Conservation (phyloP, 1,284 basidiomycete genomes). For the Cutaneotrichosporon sp. region DNA sequence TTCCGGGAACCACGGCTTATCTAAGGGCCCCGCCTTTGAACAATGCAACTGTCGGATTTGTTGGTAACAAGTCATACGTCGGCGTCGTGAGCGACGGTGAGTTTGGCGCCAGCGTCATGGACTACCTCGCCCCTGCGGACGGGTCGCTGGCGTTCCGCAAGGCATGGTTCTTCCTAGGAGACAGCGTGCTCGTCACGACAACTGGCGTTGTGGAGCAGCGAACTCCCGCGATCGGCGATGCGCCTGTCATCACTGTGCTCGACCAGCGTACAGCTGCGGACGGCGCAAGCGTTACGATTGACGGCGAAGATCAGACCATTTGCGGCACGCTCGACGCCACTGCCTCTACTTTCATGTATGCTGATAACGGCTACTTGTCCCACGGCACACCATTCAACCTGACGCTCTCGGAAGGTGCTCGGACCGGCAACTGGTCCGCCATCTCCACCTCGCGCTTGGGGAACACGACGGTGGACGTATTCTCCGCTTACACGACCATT, state of each 20-base stretch:
- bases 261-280: conserved; percentile 53
- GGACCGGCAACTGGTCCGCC: conserved; percentile 59
- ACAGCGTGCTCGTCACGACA: conserved; percentile 60
- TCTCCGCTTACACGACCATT: conserved; percentile 54
- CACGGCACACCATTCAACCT: conserved; percentile 30
- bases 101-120: conserved; percentile 58
- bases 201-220: conserved; percentile 47
- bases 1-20: conserved; percentile 66
- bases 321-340: neutral
- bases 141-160: conserved; percentile 60
- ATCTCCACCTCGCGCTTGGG: conserved; percentile 60
- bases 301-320: conserved; percentile 40
- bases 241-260: conserved; percentile 59
- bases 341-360: conserved; percentile 29
- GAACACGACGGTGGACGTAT: conserved; percentile 56
- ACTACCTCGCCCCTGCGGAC: conserved; percentile 53
- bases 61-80: conserved; percentile 57
- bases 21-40: conserved; percentile 52
- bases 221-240: conserved; percentile 33
- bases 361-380: conserved; percentile 31
- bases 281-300: conserved; percentile 48
- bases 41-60: conserved; percentile 50
- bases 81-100: conserved; percentile 59
- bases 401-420: conserved; percentile 53
- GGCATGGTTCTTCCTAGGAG: conserved; percentile 65